phyloP scores from a whole-genome alignment of 106 monocot genomes.

The Allium fistulosum region DNA sequence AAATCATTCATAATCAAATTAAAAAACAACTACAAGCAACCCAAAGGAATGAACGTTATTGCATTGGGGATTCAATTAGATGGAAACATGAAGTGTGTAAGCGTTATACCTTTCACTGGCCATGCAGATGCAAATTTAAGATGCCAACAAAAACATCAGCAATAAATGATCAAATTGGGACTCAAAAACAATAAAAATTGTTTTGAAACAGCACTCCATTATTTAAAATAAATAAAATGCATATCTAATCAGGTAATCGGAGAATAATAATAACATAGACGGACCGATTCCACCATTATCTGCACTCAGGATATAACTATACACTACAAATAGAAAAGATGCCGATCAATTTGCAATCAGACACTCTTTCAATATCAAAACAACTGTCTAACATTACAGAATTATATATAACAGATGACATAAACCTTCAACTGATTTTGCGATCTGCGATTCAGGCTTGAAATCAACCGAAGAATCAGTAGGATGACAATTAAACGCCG shows the following conservation, averaged over 20 bases:
- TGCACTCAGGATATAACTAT: neutral
- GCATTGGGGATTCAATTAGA: neutral
- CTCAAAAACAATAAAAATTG: neutral
- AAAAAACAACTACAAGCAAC: neutral
- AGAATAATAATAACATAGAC: neutral
- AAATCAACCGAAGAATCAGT: constrained; percentile 23
- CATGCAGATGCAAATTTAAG: neutral
- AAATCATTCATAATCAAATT: neutral
- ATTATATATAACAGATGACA: neutral
- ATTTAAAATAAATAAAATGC: neutral
- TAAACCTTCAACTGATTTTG: constrained; percentile 28
- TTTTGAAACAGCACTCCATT: neutral
- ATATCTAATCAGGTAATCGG: neutral
- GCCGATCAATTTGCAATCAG: neutral
- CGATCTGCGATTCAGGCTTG: constrained; percentile 25
- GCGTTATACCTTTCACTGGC: no score
- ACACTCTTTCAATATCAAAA: neutral
- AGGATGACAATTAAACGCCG: constrained; percentile 12
- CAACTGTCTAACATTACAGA: neutral
- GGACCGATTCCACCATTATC: neutral
- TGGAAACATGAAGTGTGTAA: neutral
- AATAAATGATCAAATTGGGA: no score
- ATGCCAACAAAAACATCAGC: neutral
- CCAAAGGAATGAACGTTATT: neutral
- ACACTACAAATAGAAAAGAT: neutral